Evolutionary conservation across 768 basidiomycete species (phyloP).

Genomic region (Rhizopogon rudus): DNA sequence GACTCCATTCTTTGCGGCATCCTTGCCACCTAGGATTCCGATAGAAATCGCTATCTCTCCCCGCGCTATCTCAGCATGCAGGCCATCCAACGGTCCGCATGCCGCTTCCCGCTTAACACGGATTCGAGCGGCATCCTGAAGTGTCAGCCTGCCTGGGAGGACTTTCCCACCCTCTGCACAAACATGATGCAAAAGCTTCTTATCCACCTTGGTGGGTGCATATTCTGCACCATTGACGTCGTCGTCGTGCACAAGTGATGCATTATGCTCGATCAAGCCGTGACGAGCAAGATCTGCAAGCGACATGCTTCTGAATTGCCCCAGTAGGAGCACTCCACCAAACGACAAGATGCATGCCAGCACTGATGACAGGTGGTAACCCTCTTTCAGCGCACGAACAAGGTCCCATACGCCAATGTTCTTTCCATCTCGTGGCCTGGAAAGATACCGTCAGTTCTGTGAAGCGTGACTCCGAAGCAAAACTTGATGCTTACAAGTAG

Average conservation of each 20-base stretch:
- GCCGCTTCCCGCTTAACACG: conserved; percentile 48
- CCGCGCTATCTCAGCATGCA: conserved; percentile 58
- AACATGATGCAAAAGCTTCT: conserved; percentile 33
- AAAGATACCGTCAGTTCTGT: background rate
- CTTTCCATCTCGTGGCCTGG: conserved; percentile 48
- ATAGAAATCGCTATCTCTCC: conserved; percentile 66
- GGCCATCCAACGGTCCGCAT: conserved; percentile 33
- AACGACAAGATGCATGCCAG: conserved; percentile 46
- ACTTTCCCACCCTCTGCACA: conserved; percentile 27
- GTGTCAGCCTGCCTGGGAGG: conserved; percentile 24
- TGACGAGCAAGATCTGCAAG: conserved; percentile 43
- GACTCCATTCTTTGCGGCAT: conserved; percentile 34
- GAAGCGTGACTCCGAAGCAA: background rate
- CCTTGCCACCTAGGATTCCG: conserved; percentile 38
- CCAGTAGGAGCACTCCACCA: conserved; percentile 40
- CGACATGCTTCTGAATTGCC: conserved; percentile 28
- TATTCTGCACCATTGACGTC: conserved; percentile 38
- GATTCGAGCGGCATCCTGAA: conserved; percentile 39
- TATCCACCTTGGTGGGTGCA: conserved; percentile 38
- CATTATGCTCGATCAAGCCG: conserved; percentile 52
- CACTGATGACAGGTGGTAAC: conserved; percentile 45
- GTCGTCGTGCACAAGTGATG: conserved; percentile 50
- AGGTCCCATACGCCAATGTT: conserved; percentile 40
- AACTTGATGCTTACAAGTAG: conserved; percentile 50
- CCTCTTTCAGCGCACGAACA: conserved; percentile 36